These are phyloP conservation scores for Senna tora DNA, from an alignment of 306 rosid species.

Conservation along the genomic window DNA sequence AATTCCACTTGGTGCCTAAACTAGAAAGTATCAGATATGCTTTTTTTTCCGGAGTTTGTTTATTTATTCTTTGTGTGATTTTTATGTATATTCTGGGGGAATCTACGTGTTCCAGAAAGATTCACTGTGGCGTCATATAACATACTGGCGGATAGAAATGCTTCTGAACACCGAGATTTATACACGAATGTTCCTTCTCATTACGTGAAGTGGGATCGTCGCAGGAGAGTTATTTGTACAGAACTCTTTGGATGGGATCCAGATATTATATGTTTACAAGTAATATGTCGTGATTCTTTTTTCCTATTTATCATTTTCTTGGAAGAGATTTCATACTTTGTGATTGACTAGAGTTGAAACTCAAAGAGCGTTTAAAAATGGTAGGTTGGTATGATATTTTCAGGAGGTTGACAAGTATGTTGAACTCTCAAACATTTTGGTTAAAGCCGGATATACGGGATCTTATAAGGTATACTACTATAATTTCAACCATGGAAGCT, in stretches of 20 bases:
- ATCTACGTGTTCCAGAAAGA: slow-evolving; percentile 50
- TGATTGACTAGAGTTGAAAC: slow-evolving; percentile 7
- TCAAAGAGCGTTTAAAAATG: slow-evolving; percentile 8
- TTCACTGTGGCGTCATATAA: slow-evolving; percentile 80
- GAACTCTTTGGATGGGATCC: slow-evolving; percentile 70
- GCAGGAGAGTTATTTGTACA: slow-evolving; percentile 61
- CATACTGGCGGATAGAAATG: slow-evolving; percentile 71
- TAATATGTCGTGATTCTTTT: slow-evolving; percentile 25
- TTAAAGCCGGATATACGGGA: slow-evolving; percentile 73
- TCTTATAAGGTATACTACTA: slow-evolving; percentile 78
- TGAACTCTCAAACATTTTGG: slow-evolving; percentile 63
- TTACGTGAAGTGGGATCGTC: slow-evolving; percentile 65
- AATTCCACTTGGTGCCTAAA: not conserved
- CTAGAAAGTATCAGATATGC: not conserved
- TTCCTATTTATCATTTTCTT: not conserved
- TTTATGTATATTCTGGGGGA: slow-evolving; percentile 7
- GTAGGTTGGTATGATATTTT: slow-evolving; percentile 1
- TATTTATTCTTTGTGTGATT: not conserved
- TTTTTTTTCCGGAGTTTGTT: not conserved
- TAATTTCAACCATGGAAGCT: slow-evolving; percentile 20
- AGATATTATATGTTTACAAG: slow-evolving; percentile 82
- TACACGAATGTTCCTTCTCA: slow-evolving; percentile 68
- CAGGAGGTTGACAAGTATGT: slow-evolving; percentile 89
- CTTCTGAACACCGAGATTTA: slow-evolving; percentile 64
- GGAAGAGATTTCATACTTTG: not conserved